Evolutionary conservation across 2,329 filamentous ascomycete species (phyloP), one percentile per base, ranked within the genome.

Genomic region (Cercospora nicotianae): DNA sequence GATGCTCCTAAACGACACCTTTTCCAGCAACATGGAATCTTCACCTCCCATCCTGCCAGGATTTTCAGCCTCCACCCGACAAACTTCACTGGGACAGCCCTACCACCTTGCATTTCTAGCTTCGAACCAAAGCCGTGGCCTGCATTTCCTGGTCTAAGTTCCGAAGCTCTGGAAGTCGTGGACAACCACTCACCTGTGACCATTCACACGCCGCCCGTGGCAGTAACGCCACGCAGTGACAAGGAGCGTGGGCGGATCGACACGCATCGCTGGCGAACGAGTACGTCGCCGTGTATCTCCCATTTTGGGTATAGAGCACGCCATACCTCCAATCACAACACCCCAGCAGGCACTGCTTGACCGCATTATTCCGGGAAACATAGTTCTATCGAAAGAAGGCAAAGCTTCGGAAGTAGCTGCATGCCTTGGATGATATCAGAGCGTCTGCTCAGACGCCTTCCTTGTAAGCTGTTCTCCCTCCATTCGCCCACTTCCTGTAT

Each of bases 401-500:
- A 57, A n/a, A 57, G 64, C 42, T 61, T 61, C 64, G 64, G 48
- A 58, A 39, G 36, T 31, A 12, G 39, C 20, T 61, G 57, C 64
- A 60, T 60, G 57, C 42, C 57, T 20, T 60, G 57, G 42, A 36
- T n/a, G 18, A 48, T 59, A 53, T 39, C 53, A 39, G 62, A 64
- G 23, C 51, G 48, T 58, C 51, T 64, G 31, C 62, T 59, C 5
- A 45, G 53, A 18, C 51, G 33, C 33, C 62, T 64, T 18, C 36
- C 62, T 16, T 64, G 62, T 64, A 64, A 59, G 62, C 48, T n/a
- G n/a, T n/a, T n/a, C n/a, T n/a, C n/a, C n/a, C 57, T 57, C 53
- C 53, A 30, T 31, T 36, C 23, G 26, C 16, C 36, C 53, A 23
- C 26, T 18, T 42, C 55, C 45, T 45, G 65, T 67, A 45, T 60